Base-by-base conservation (phyloP, 768 basidiomycete species). In the Kwoniella shandongensis region DNA sequence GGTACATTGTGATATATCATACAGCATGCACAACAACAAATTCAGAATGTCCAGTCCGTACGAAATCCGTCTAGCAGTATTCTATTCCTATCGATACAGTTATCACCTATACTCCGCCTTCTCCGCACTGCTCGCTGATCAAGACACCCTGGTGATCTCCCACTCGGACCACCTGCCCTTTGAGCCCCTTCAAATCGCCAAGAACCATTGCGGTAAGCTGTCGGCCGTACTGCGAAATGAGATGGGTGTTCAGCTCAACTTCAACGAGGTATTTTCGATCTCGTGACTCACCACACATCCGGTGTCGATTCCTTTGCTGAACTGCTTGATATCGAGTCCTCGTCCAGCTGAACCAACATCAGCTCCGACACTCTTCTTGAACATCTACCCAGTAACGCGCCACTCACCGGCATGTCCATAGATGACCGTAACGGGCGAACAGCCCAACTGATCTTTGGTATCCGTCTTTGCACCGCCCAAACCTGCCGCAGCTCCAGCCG, bases 301-400 rank as follows among this genome's bases (percentile, higher is more conserved):
- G 0, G 87, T 82, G 73, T 98, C 93, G 30, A 94, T 76, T 1
- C 93, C 93, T 58, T 91, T 78, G 2, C 86, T 84, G 87, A 88
- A 94, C 20, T 87, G 81, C 60, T 87, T 86, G 63, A 91, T 75
- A 72, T 92, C 89, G 12, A 96, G 80, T 12, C 88, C 89, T 25
- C 88, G 81, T 2, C 82, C 79, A 4, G 92, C 91, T 7, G 85
- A 81, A 48, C 17, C 26, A 6, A 27, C 25, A 32, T 17, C 18
- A 10, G 8, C 15, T 11, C 7, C 25, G 4, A 26, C 5, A 29
- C 41, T 58, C 46, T 54, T 53, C 32, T 23, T 36, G 3, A 48
- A 13, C 18, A 40, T 22, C 27, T 47, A 39, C 4, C 10, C 1
- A 15, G 17, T 3, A 29, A 17, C 1, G 7, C 0, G 11, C n/a